phyloP scores from a whole-genome alignment of 2,329 filamentous ascomycete species.

The Neonectria neomacrospora region DNA sequence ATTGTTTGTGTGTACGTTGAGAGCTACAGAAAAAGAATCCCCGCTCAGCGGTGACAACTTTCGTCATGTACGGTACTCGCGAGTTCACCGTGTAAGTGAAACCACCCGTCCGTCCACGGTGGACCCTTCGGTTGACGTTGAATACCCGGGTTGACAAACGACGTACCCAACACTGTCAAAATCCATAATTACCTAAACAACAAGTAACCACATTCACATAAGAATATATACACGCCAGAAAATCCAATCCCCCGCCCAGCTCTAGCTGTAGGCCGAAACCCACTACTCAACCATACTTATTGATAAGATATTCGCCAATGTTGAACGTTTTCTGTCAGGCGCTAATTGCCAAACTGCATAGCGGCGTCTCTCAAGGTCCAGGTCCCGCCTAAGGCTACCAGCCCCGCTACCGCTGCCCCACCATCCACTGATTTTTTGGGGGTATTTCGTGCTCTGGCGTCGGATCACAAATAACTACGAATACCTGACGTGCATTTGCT shows the following conservation, averaged over 20 bases:
- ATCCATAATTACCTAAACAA: not conserved
- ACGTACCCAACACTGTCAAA: not conserved
- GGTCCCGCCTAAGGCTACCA: not conserved
- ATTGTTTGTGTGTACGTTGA: too few relatives aligned
- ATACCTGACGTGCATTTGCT: slow-evolving; percentile 17
- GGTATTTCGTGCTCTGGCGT: not conserved
- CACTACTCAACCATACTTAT: too few relatives aligned
- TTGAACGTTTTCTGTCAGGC: not conserved
- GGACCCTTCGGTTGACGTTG: not conserved
- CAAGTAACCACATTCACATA: not conserved
- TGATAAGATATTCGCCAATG: too few relatives aligned
- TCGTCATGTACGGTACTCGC: not conserved
- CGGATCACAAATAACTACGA: not conserved
- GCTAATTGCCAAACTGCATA: not conserved
- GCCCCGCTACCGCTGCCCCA: not conserved
- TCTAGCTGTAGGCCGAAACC: not conserved
- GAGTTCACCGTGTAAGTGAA: slow-evolving; percentile 5
- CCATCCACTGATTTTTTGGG: slow-evolving; percentile 3
- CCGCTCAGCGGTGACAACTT: not conserved
- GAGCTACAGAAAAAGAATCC: not conserved
- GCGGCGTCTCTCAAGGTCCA: not conserved
- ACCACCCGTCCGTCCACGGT: not conserved
- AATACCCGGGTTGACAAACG: not conserved
- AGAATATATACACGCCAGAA: not conserved
- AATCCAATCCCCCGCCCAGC: accelerated